Evolutionary conservation across 2,329 filamentous ascomycete species (phyloP), one percentile per base, ranked within the genome.

Genomic region (Cercospora janseana): DNA sequence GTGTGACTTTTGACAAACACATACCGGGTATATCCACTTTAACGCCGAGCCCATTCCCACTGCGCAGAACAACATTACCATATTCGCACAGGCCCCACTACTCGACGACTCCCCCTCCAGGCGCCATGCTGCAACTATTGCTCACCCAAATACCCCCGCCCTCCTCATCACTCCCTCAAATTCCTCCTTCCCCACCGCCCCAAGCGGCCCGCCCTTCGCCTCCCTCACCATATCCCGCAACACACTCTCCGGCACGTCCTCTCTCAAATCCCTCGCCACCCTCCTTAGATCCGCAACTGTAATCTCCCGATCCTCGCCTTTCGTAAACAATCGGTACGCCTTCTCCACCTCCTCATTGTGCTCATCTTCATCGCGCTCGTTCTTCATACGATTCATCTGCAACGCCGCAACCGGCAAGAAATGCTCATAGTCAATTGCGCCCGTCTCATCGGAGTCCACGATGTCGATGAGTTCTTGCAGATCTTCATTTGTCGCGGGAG

Each of bases 141-240:
- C 2, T 84, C 77, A 85, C 68, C 82, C 83, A 79, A 92, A 92
- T 28, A 91, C 83, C 1, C 90, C 90, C 4, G 90, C 91, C 61
- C 87, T 77, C 58, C 77, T 80, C 89, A 95, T 92, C 4, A 95
- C 87, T 47, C 81, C 81, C 70, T 90, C 86, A 71, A 95, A 95
- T 64, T 96, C 88, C 45, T 87, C 84, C 64, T 84, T 75, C 31
- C 76, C 81, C 7, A 95, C 92, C 6, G 87, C 88, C 49, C 75
- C 79, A 12, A 86, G 85, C 3, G 79, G 82, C 1, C 88, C 89
- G 2, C 87, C 88, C 69, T 94, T 96, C 41, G 92, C 93, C 75
- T 97, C 92, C 41, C 90, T 74, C 51, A 98, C 86, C 93, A 98
- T 98, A 73, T 96, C 90, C 72, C 81, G 82, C 65, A 98, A 73